These are phyloP conservation scores for Saraca asoca DNA, from an alignment of 331 rosid species.

Conservation along the genomic window DNA sequence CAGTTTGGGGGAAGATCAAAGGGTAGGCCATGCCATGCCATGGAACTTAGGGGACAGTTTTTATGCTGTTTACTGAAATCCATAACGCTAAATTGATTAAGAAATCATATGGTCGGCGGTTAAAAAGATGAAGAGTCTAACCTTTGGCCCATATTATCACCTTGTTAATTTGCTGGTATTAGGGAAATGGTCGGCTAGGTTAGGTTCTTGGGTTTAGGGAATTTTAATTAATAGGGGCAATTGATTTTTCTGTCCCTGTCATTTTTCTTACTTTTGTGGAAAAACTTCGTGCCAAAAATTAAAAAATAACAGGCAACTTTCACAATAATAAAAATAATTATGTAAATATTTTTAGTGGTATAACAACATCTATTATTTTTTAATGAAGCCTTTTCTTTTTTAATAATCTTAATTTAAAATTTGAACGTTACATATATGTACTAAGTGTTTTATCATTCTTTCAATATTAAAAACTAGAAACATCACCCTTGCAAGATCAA, in stretches of 20 bases:
- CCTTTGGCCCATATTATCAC: constrained; percentile 4
- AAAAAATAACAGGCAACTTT: neutral
- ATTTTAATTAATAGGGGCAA: neutral
- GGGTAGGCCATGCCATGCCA: constrained; percentile 32
- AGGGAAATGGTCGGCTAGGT: constrained; percentile 84
- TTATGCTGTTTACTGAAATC: constrained; percentile 56
- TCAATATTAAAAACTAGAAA: too few relatives aligned
- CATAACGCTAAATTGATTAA: constrained; percentile 41
- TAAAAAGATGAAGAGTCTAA: constrained; percentile 39
- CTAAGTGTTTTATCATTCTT: too few relatives aligned
- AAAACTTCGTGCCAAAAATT: too few relatives aligned
- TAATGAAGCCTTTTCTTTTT: too few relatives aligned
- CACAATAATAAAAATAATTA: neutral
- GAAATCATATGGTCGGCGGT: constrained; percentile 61
- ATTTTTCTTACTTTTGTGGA: neutral
- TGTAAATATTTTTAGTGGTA: neutral
- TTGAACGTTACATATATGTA: too few relatives aligned
- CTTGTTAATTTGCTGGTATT: constrained; percentile 58
- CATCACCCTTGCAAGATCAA: too few relatives aligned
- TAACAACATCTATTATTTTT: too few relatives aligned
- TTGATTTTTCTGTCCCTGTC: constrained; percentile 33
- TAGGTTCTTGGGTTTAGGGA: constrained; percentile 49
- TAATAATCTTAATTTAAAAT: too few relatives aligned
- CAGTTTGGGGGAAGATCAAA: constrained; percentile 24
- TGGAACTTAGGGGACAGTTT: constrained; percentile 47